Evolutionary conservation across 768 basidiomycete genomes (phyloP), one percentile per base, ranked within the genome.

Genomic region (Crucibulum laeve): DNA sequence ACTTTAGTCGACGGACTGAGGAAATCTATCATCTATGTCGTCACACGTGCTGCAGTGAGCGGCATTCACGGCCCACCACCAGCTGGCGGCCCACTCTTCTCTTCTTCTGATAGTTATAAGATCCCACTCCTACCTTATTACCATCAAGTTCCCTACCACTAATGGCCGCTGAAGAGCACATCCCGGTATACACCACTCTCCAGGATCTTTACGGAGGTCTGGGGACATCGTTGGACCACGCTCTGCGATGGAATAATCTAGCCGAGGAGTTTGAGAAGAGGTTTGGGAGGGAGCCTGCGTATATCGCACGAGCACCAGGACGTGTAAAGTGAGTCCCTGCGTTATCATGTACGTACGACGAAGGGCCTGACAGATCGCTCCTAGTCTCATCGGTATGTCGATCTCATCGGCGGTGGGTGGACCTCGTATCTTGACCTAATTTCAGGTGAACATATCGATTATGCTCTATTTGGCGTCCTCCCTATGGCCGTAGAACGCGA

Each of bases 401-500:
- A 10, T 25, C 23, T 25, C 7, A 19, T 7, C 35, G 37, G 43
- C 42, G 35, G 24, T 4, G 23, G 43, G 39, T 21, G 35, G 39
- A 38, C 44, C 43, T n/a, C 40, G 14, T 32, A 54, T 46, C 63
- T 14, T 58, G 24, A 23, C 34, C 35, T 22, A 25, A 26, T 38
- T 19, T 10, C 65, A 80, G 87, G 87, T 24, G 87, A 90, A 64
- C 86, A 91, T 56, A 85, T 91, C 58, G 88, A 91, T 61, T 91
- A 91, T 51, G 79, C 83, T 0, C 67, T 90, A 21, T 90, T 91
- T 51, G 90, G 90, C 3, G 88, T 88, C 5, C 73, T 92, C 25
- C 91, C 90, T 13, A 76, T 84, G n/a, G 91, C 90, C 0, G 76
- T 92, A 28, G 90, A 91, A 50, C 79, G 79, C 40, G 91, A 91